Evolutionary conservation across 352 stramenopile species (phyloP).

Genomic region (Globisporangium lucens): DNA sequence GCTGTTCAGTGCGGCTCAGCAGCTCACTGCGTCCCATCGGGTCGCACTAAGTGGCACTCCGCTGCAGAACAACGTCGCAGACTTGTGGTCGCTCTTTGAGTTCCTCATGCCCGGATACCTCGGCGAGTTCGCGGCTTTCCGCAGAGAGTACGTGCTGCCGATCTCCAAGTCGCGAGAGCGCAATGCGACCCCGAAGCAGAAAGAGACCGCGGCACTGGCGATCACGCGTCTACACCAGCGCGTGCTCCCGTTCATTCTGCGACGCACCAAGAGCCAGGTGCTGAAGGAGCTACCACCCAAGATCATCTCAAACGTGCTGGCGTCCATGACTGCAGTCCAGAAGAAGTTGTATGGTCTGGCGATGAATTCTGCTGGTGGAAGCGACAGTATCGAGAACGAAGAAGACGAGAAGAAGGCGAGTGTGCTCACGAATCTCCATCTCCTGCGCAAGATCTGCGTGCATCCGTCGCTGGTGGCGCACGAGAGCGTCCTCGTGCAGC

Average conservation of each 20-base stretch:
- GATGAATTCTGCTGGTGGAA: neutral
- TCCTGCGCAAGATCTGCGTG: slow-evolving; percentile 93
- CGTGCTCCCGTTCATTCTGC: slow-evolving; percentile 97
- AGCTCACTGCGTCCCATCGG: slow-evolving; percentile 82
- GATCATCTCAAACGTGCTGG: slow-evolving; percentile 93
- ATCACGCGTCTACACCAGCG: slow-evolving; percentile 93
- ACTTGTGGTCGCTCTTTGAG: slow-evolving; percentile 97
- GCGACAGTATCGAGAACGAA: neutral
- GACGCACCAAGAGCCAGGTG: slow-evolving; percentile 95
- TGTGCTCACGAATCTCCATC: slow-evolving; percentile 59
- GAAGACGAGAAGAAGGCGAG: slow-evolving; percentile 10
- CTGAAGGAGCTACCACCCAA: slow-evolving; percentile 97
- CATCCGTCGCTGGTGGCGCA: slow-evolving; percentile 88
- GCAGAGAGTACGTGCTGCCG: slow-evolving; percentile 55
- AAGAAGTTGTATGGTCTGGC: slow-evolving; percentile 71
- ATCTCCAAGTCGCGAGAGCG: slow-evolving; percentile 55
- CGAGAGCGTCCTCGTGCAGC: slow-evolving; percentile 15
- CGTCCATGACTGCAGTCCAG: slow-evolving; percentile 89
- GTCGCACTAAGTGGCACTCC: slow-evolving; percentile 96
- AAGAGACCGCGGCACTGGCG: slow-evolving; percentile 74
- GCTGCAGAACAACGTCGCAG: slow-evolving; percentile 96
- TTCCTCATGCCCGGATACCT: slow-evolving; percentile 98
- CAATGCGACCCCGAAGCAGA: slow-evolving; percentile 71
- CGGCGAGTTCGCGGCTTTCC: slow-evolving; percentile 76
- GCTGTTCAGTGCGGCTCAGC: slow-evolving; percentile 80